Conservation (phyloP, 1,284 basidiomycete species). For the Microbotryum intermedium region DNA sequence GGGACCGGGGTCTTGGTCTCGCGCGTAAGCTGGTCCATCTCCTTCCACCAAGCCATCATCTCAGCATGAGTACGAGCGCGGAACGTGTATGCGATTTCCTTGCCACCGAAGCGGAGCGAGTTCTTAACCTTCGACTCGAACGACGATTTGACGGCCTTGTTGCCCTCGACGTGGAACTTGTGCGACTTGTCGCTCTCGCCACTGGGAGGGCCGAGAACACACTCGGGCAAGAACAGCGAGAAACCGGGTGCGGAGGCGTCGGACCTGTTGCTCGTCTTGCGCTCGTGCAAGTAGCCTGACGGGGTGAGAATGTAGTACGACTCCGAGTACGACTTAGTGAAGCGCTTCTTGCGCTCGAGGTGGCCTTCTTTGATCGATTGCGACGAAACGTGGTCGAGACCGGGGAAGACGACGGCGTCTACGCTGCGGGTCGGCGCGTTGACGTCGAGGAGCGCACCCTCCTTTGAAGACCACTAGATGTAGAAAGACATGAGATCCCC, state of each 20-base stretch:
- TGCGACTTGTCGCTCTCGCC: slow-evolving; percentile 23
- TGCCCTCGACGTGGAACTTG: slow-evolving; percentile 28
- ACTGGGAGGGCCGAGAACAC: slow-evolving; percentile 28
- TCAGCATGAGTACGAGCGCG: slow-evolving; percentile 32
- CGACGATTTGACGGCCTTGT: slow-evolving; percentile 12
- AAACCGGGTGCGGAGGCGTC: slow-evolving; percentile 30
- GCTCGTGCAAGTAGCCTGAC: slow-evolving; percentile 36
- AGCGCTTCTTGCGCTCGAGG: slow-evolving; percentile 35
- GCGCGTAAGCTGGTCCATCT: slow-evolving; percentile 28
- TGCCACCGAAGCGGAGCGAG: slow-evolving; percentile 32
- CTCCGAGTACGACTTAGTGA: slow-evolving; percentile 33
- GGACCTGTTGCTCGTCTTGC: slow-evolving; percentile 10
- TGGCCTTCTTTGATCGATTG: slow-evolving; percentile 28
- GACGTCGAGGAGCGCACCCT: slow-evolving; percentile 25
- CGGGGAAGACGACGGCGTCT: slow-evolving; percentile 32
- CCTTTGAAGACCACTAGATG: slow-evolving; percentile 9
- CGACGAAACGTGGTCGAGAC: slow-evolving; percentile 30
- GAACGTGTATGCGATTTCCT: slow-evolving; percentile 34
- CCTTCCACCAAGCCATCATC: slow-evolving; percentile 32
- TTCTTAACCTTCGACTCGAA: slow-evolving; percentile 29
- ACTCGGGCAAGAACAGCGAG: slow-evolving; percentile 35
- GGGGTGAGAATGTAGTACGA: slow-evolving; percentile 34
- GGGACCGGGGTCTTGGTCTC: slow-evolving; percentile 20
- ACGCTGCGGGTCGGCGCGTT: slow-evolving; percentile 28
- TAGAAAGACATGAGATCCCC: background rate